Base-by-base conservation (phyloP, 1,284 basidiomycete species). In the Coniferiporia sulphurascens region DNA sequence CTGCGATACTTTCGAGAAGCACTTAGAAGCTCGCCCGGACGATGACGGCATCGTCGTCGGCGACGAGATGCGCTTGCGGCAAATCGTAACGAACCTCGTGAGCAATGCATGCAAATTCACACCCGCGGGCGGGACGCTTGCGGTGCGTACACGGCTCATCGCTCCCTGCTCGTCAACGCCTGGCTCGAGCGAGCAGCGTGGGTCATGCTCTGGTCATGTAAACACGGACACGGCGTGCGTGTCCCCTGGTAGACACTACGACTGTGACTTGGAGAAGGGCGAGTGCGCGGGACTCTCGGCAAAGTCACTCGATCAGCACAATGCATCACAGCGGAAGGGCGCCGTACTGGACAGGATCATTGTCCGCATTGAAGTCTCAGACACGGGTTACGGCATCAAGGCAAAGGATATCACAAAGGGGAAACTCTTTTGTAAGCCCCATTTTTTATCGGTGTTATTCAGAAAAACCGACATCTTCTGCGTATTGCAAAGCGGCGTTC, bases 31-130 rank as follows among this genome's bases (percentile, higher is more conserved):
- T n/a, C 66, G 77, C 51, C 77, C 76, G 1, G 76, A 80, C 27
- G 80, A 80, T 13, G 80, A 85, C 52, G 87, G 85, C 0, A 73
- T 87, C 19, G 86, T 93, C 13, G 79, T 86, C 10, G 90, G 89
- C 27, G 89, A 93, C 67, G 88, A 90, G 67, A 89, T 89, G 65
- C 82, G 93, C n/a, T 69, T 94, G 59, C 78, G 89, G 64, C 92
- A 94, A 72, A 84, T 93, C 61, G 78, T 90, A 64, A 90, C 85
- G 44, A 91, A 91, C 68, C 78, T 91, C 22, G 83, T 87, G 10
- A 66, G 64, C 55, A 67, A 67, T 41, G 65, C 64, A n/a, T 64
- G 74, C 68, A 79, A 80, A 72, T 95, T 95, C 69, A 94, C 92
- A 0, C 83, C 85, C 1, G 67, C 80, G 0, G 91, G 91, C 15